Base-by-base conservation (phyloP, 495 filamentous ascomycete species). In the Daldinia childiae region DNA sequence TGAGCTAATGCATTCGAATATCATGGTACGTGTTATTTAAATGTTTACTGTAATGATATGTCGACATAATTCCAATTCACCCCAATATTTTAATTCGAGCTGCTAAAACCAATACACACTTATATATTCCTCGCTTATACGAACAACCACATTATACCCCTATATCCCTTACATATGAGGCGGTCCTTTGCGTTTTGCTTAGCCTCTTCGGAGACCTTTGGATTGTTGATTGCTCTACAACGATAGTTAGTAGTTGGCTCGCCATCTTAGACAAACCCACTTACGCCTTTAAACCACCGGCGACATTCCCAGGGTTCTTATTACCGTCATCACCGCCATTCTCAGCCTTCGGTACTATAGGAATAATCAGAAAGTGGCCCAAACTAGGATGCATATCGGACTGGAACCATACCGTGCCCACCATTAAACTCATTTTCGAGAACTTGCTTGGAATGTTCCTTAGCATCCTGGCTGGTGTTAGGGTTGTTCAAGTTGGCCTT, bases 401-500 rank as follows among this genome's bases (percentile, higher is more conserved):
- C n/a, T 12, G 26, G 15, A 7, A 3, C 62, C 76, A 39, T 61
- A 79, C 79, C 76, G 54, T 80, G 48, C 27, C 78, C 79, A 32
- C 79, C 79, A 17, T 79, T 76, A 62, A 79, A 81, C 67, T 82
- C 79, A n/a, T 81, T 71, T 1, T 85, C 76, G 52, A 85, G 77
- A 17, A 84, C 75, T 19, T 78, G 66, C 58, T 76, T 75, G 9
- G 79, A 82, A 66, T 81, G 77, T 66, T 82, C 63, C 75, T 79
- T 81, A 36, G 79, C 70, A 62, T 74, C 73, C 17, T 77, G 34
- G 17, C 73, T 78, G 59, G 69, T 77, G 78, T 80, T 84, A 51
- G 83, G 80, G 77, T 84, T 86, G 67, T 80, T 80, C 58, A 85
- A 59, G 71, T 80, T 86, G 56, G 81, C 83, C 79, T 84, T 85